phyloP scores from a whole-genome alignment of 2,329 filamentous ascomycete genomes.

The Mycosphaerella sp. region DNA sequence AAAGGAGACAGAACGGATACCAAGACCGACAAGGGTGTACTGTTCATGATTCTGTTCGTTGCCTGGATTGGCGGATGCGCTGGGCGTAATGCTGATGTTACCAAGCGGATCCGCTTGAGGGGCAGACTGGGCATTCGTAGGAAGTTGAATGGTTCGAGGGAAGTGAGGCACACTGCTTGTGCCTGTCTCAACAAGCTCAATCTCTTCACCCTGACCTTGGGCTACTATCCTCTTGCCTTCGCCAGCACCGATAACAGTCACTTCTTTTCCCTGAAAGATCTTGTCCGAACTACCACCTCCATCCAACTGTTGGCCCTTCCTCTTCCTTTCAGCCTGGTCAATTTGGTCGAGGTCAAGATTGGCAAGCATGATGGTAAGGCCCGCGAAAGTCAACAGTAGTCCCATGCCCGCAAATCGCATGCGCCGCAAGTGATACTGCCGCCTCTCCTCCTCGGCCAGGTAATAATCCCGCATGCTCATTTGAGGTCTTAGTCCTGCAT shows the following conservation, averaged over 20 bases:
- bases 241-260: slow-evolving; percentile 57
- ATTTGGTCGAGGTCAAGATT: slow-evolving; percentile 34
- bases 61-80: slow-evolving; percentile 31
- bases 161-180: slow-evolving; percentile 75
- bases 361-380: slow-evolving; percentile 27
- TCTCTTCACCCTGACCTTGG: slow-evolving; percentile 47
- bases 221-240: slow-evolving; percentile 47
- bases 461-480: slow-evolving; percentile 25
- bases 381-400: slow-evolving; percentile 31
- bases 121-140: slow-evolving; percentile 38
- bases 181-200: slow-evolving; percentile 72
- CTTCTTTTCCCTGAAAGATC: slow-evolving; percentile 49
- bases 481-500: slow-evolving; percentile 18
- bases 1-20: slow-evolving; percentile 85
- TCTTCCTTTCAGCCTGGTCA: slow-evolving; percentile 25
- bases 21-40: slow-evolving; percentile 83
- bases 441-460: slow-evolving; percentile 28
- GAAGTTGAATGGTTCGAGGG: slow-evolving; percentile 64
- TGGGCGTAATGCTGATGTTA: slow-evolving; percentile 22
- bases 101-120: slow-evolving; percentile 14
- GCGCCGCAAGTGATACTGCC: slow-evolving; percentile 29
- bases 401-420: slow-evolving; percentile 36
- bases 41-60: slow-evolving; percentile 49
- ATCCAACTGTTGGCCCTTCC: slow-evolving; percentile 29
- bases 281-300: slow-evolving; percentile 32